Evolutionary conservation across 2,329 filamentous ascomycete species (phyloP), one percentile per base, ranked within the genome.

Genomic region (Colletotrichum tabaci): DNA sequence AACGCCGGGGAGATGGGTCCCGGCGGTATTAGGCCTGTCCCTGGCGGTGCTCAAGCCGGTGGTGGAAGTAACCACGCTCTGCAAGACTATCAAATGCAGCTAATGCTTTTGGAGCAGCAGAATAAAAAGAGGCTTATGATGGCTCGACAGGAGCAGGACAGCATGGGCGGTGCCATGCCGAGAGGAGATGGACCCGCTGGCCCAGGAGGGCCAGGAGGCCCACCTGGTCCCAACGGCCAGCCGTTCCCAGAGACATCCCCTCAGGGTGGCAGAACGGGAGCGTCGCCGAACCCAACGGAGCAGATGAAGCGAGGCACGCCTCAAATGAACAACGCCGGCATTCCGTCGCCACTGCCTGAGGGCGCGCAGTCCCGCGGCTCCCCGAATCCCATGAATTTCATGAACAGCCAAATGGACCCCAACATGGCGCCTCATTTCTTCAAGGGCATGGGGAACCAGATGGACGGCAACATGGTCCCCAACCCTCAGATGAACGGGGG

Each of bases 21-120:
- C 30, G 86, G 82, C 53, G 88, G 84, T 65, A 92, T 94, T 84
- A 88, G 92, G 66, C 82, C 83, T 44, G 87, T 83, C 50, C 84
- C 86, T 38, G 86, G 83, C 49, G 85, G 82, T 68, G 82, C 81
- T 44, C 86, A 86, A 74, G 83, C 82, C 18, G 86, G 82, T 73
- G 87, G 83, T 76, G 87, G 85, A 61, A 93, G 92, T 81, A 96
- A 94, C 79, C 93, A 95, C 80, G 93, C 93, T 26, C 86, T 96
- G 56, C 93, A 95, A 81, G 93, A 96, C 80, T 96, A 96, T 77
- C 93, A 96, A 84, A 95, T 95, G 93, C 93, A 96, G 80, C 84
- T 96, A 79, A 96, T 95, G 93, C 83, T 95, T 61, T 87, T 96
- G 18, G 93, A 96, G 82, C 93, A 95, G 82, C 93, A 96, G 82